Evolutionary conservation across 1,139 yeast species (phyloP), one percentile per base, ranked within the genome.

Genomic region (Suhomyces maxii): DNA sequence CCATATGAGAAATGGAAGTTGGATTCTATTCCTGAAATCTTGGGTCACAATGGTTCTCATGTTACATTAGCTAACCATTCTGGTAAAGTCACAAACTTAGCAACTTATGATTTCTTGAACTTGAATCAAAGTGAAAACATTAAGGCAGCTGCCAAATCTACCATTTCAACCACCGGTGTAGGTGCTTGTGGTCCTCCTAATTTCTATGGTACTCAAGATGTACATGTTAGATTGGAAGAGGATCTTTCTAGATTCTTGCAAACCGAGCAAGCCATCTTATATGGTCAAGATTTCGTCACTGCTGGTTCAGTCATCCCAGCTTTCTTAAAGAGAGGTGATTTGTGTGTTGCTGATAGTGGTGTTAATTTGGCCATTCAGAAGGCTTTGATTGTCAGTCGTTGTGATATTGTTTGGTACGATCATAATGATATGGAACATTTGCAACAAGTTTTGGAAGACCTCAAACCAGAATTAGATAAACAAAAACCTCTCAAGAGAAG

Each of bases 161-260:
- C 83, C 30, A 83, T 93, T 51, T 73, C 75, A 40, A 74, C 76
- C 47, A 83, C 87, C 48, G 99, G 99, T 60, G 98, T 93, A 42
- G 99, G 99, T 53, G 95, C 98, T 1, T 93, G 99, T 73, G 97
- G 98, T 28, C 98, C 99, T 3, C 96, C 98, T 37, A 96, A 96
- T 50, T 93, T 93, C 59, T 93, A 91, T 66, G 99, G 99, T 50
- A 87, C 93, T 53, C 97, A 90, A 67, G 97, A 90, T 63, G 90
- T 85, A 34, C 99, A 93, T 61, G 85, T 84, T 49, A 76, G 86
- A 57, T 76, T 89, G 52, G 96, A 91, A 64, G 83, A 83, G 57
- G 86, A 83, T 54, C 70, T 93, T 53, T 83, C 97, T 8, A 65
- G 70, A 34, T 93, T 83, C 59, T 79, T 91, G 53, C 90, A 86